phyloP scores from a whole-genome alignment of 345 rosid genomes.

The Lagerstroemia speciosa region DNA sequence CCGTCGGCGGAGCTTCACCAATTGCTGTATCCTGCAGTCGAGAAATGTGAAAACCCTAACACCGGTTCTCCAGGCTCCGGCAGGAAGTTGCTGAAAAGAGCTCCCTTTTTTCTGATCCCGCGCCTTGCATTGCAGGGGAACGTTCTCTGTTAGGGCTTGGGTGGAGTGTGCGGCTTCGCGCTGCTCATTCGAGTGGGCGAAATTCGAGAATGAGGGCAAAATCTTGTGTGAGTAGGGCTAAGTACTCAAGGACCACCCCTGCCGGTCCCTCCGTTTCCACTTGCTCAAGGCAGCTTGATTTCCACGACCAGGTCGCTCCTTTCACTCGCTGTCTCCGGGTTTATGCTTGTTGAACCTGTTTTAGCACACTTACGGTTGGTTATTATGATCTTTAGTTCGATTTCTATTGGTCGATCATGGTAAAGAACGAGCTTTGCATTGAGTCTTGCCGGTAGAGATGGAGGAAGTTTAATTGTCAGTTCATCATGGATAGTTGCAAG shows the following conservation, averaged over 20 bases:
- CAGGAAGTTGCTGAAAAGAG: too few relatives aligned
- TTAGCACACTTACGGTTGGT: neutral
- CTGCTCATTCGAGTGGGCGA: neutral
- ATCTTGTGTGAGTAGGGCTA: neutral
- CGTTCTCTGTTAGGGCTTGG: neutral
- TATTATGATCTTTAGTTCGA: neutral
- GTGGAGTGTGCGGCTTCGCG: neutral
- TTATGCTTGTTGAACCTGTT: neutral
- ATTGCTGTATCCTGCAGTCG: too few relatives aligned
- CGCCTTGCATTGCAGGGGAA: too few relatives aligned
- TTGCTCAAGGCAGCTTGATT: neutral
- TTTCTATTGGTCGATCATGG: neutral
- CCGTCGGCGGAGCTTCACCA: too few relatives aligned
- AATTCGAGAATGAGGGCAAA: neutral
- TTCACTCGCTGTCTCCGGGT: neutral
- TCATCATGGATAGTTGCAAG: neutral
- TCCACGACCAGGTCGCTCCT: neutral
- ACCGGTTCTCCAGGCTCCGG: too few relatives aligned
- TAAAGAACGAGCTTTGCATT: neutral
- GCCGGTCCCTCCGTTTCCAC: slow-evolving; percentile 3
- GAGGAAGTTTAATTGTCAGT: neutral
- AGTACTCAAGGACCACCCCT: neutral
- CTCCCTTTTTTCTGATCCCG: too few relatives aligned
- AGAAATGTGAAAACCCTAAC: too few relatives aligned
- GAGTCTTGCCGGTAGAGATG: neutral